Base-by-base conservation (phyloP, 1,284 basidiomycete species). In the Ustilago xerochloae region DNA sequence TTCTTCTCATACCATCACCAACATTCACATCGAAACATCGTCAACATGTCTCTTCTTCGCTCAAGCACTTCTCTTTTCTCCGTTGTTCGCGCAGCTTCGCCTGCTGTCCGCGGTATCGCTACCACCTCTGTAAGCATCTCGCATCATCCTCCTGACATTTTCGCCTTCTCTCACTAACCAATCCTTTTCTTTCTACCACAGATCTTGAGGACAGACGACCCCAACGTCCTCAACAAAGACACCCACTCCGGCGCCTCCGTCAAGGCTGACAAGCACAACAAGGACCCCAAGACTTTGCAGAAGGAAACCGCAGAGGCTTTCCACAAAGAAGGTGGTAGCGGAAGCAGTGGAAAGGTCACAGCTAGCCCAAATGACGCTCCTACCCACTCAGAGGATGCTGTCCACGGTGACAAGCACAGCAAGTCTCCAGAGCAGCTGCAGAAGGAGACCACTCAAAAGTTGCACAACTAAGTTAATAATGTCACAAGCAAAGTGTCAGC, bases 381-480 rank as follows among this genome's bases (percentile, higher is more conserved):
- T 16, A 76, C 76, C 9, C 30, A 68, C 38, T 78, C 76, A 0
- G 78, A 80, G 50, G 78, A 69, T 26, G 63, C 76, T 6, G 67
- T 78, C 18, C 68, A 77, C 53, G 76, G 57, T 36, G 73, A 76
- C 24, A 80, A 78, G 48, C 65, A 76, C 55, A 13, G 13, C 43
- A 70, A 73, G 33, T 41, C 49, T 13, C 72, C 75, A 5, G 54
- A 74, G 20, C 55, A 80, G 61, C 57, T 80, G 22, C 70, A 73
- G 35, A 73, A 78, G 58, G 69, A 80, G 18, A 77, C 74, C 24
- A 33, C 61, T 24, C 13, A 50, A 5, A 75, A 74, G 45, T 32
- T 59, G 2, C 47, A 74, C 30, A 51, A 54, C 39, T 67, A 26
- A 51, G 15, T n/a, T n/a, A n/a, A n/a, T n/a, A n/a, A n/a, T n/a